A percentile compares a stretch with the other conserved stretches of the same genome.
Evolutionary conservation across 768 basidiomycete genomes (phyloP).

Genomic region (Coprinopsis sp.): DNA sequence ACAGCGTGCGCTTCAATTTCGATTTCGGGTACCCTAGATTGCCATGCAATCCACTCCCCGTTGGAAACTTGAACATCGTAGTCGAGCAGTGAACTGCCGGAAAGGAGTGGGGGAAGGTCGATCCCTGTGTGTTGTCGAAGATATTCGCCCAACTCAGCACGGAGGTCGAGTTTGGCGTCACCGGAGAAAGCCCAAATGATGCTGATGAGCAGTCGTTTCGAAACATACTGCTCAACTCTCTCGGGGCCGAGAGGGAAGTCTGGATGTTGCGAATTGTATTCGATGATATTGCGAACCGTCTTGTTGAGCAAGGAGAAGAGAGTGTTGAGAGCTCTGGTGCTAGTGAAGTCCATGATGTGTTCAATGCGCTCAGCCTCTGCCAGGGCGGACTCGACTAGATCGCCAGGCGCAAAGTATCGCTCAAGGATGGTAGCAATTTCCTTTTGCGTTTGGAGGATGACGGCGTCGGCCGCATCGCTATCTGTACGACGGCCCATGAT

Average conservation of each 20-base stretch:
- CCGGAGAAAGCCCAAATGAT: conserved; percentile 99
- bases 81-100: conserved; percentile 86
- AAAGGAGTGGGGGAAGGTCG: conserved; percentile 73
- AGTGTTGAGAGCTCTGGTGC: conserved; percentile 87
- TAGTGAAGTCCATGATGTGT: conserved; percentile 99
- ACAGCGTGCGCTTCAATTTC: conserved; percentile 97
- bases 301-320: conserved; percentile 98
- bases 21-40: conserved; percentile 85
- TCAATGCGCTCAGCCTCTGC: conserved; percentile 79
- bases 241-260: conserved; percentile 90
- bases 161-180: conserved; percentile 86
- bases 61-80: conserved; percentile 86
- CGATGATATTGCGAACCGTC: conserved; percentile 86
- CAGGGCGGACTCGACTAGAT: conserved; percentile 76
- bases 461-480: conserved; percentile 49
- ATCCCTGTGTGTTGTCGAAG: conserved; percentile 81
- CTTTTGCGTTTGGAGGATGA: conserved; percentile 70
- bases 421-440: conserved; percentile 71
- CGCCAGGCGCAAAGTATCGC: conserved; percentile 77
- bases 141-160: conserved; percentile 87
- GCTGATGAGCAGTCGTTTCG: conserved; percentile 83
- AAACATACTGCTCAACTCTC: conserved; percentile 85
- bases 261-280: conserved; percentile 91
- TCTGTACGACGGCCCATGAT: conserved; percentile 59
- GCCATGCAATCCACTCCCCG: conserved; percentile 92